Evolutionary conservation across 2,329 filamentous ascomycete species (phyloP), one percentile per base, ranked within the genome.

Genomic region (Diaporthe destruens): DNA sequence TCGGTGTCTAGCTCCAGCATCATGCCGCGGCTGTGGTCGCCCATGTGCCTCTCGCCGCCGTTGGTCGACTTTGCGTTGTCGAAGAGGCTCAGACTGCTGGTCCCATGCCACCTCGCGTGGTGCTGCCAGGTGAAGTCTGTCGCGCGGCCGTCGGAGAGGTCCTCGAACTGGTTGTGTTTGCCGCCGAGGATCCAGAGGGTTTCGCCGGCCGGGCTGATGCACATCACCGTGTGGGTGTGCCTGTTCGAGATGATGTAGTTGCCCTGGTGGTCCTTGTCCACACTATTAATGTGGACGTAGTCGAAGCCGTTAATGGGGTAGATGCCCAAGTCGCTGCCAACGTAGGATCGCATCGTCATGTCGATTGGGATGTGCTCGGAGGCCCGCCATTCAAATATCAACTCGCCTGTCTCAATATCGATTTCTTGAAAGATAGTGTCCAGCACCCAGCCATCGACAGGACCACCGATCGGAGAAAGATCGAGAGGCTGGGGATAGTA

Each of bases 371-470:
- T 80, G 69, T 81, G 78, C 16, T 82, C 76, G 3, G 77, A 79
- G 6, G 82, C 81, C 25, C 75, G 75, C 82, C 82, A 84, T 12
- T 79, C 77, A 65, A 84, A 84, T 16, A 82, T 69, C 20, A 82
- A 75, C 47, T 81, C 75, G 74, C 81, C 81, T 1, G 82, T 84
- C 7, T 76, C 79, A 8, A 81, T 71, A 49, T 84, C 80, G 6
- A 84, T 76, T 74, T 84, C 82, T 66, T 84, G 82, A 71, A 84
- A 84, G 12, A 81, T 80, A 68, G 79, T 81, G 67, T 83, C 81
- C 69, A 80, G 76, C 14, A 84, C 74, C 61, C 76, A 71, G 6
- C 78, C 79, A 7, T 81, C 77, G 18, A 71, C 67, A 2, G 79
- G 76, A 2, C 82, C 82, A 3, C 81, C 81, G 2, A 80, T 75